Evolutionary conservation across 805 yeast genomes (phyloP).

Genomic region (Yarrowia sp.): DNA sequence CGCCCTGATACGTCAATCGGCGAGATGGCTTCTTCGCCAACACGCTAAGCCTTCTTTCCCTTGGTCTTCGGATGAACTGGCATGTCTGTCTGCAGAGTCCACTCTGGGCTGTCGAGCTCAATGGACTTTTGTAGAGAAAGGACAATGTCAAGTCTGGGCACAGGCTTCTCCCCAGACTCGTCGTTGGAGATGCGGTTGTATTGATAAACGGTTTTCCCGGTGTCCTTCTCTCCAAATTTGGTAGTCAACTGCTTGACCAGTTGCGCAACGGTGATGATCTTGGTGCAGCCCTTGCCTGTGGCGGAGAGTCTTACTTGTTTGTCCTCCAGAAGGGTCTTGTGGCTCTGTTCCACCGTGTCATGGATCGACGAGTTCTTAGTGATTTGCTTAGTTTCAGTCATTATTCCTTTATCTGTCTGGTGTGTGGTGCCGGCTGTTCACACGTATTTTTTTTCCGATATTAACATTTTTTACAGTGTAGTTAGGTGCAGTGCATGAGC

Average conservation of each 20-base stretch:
- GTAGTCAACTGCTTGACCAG: slow-evolving; percentile 27
- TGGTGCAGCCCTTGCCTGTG: slow-evolving; percentile 28
- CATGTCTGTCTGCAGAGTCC: slow-evolving; percentile 9
- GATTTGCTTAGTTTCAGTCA: neutral
- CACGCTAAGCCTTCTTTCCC: neutral
- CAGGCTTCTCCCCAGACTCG: neutral
- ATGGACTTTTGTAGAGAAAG: slow-evolving; percentile 25
- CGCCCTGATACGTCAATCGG: neutral
- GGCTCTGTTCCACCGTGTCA: slow-evolving; percentile 2
- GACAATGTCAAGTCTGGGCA: slow-evolving; percentile 4
- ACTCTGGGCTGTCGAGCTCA: neutral
- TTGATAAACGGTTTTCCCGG: slow-evolving; percentile 27
- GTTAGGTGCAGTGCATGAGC: slow-evolving; percentile 2
- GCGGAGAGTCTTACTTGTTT: slow-evolving; percentile 22
- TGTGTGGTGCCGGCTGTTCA: neutral
- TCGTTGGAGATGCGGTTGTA: slow-evolving; percentile 27
- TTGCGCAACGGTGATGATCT: slow-evolving; percentile 31
- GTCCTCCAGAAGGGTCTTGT: neutral
- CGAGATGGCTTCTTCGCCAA: neutral
- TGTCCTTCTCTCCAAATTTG: neutral
- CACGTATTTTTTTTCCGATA: neutral
- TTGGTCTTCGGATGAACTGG: neutral
- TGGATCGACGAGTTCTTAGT: slow-evolving; percentile 10
- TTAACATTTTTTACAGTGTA: neutral
- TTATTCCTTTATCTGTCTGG: neutral